A percentile compares a stretch with the other conserved stretches of the same genome.
These are phyloP conservation scores for Alternaria arbusti DNA, from an alignment of 2,329 filamentous ascomycete genomes.

Conservation along the genomic window DNA sequence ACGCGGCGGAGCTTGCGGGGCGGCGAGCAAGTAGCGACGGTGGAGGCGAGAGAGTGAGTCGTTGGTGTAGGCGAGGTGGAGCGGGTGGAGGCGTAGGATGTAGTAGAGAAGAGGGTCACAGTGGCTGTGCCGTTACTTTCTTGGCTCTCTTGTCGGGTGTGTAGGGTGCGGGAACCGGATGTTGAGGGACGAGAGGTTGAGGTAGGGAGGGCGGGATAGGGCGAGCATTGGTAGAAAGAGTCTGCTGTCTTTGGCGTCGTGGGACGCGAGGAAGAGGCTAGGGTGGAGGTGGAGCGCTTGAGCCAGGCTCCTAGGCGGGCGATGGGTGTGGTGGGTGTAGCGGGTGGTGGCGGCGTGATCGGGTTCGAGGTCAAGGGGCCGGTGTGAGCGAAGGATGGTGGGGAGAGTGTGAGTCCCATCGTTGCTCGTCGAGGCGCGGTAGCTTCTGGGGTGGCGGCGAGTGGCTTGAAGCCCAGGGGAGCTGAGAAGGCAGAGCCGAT, in stretches of 20 bases:
- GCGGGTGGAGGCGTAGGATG: slow-evolving; percentile 20
- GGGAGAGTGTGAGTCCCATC: slow-evolving; percentile 35
- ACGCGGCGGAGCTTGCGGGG: slow-evolving; percentile 32
- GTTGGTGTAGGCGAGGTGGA: not conserved
- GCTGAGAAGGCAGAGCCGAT: slow-evolving; percentile 57
- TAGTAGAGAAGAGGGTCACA: slow-evolving; percentile 33
- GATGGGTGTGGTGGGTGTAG: slow-evolving; percentile 43
- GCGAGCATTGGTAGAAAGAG: slow-evolving; percentile 42
- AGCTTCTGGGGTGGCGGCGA: slow-evolving; percentile 26
- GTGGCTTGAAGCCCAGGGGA: slow-evolving; percentile 40
- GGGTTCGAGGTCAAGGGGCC: slow-evolving; percentile 45
- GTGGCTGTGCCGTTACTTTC: slow-evolving; percentile 38
- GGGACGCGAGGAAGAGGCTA: slow-evolving; percentile 22
- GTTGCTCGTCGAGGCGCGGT: slow-evolving; percentile 16
- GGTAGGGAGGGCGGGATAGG: slow-evolving; percentile 4
- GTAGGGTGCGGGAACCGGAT: slow-evolving; percentile 26
- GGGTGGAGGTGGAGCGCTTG: slow-evolving; percentile 39
- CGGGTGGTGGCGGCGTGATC: slow-evolving; percentile 42
- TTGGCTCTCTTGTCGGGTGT: slow-evolving; percentile 40
- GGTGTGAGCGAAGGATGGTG: slow-evolving; percentile 26
- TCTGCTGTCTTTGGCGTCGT: slow-evolving; percentile 14
- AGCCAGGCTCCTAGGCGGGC: slow-evolving; percentile 44
- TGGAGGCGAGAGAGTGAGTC: slow-evolving; percentile 4
- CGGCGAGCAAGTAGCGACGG: slow-evolving; percentile 9
- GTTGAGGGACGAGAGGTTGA: slow-evolving; percentile 28